Evolutionary conservation across 2,329 filamentous ascomycete genomes (phyloP).

Genomic region (Alternaria solani): DNA sequence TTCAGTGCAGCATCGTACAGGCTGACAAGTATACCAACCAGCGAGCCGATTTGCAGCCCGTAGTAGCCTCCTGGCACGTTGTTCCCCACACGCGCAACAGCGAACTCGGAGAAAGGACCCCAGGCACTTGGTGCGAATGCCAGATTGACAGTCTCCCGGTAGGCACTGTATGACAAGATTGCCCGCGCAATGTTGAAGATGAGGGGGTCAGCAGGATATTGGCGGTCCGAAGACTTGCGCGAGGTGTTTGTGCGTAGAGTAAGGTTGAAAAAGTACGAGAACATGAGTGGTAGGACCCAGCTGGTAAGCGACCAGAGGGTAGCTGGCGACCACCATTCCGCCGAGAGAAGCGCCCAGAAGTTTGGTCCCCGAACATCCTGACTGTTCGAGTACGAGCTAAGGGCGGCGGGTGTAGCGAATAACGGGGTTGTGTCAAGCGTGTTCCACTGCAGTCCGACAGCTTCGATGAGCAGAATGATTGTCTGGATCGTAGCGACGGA

Average conservation of each 20-base stretch:
- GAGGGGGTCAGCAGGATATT: conserved; percentile 79
- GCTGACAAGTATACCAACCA: conserved; percentile 72
- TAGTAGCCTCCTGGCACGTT: conserved; percentile 76
- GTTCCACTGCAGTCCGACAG: conserved; percentile 71
- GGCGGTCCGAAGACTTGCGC: conserved; percentile 53
- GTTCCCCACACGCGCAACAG: conserved; percentile 69
- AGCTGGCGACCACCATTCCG: conserved; percentile 84
- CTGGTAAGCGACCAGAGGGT: conserved; percentile 79
- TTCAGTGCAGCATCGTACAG: conserved; percentile 81
- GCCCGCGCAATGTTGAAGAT: conserved; percentile 91
- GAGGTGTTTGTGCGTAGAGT: conserved; percentile 65
- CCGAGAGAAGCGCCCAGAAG: conserved; percentile 77
- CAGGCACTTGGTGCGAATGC: conserved; percentile 60
- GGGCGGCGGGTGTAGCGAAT: conserved; percentile 73
- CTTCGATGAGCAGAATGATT: conserved; percentile 66
- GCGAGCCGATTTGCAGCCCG: conserved; percentile 72
- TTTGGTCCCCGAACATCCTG: conserved; percentile 77
- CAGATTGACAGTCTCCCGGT: conserved; percentile 55
- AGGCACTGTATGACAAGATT: conserved; percentile 81
- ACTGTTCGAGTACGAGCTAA: conserved; percentile 63
- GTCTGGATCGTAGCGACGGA: conserved; percentile 64
- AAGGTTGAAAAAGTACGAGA: conserved; percentile 92
- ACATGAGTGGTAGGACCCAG: conserved; percentile 71
- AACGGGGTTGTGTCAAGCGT: conserved; percentile 76
- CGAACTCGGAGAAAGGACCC: conserved; percentile 67